These are phyloP conservation scores for Sporothrix globosa DNA, from an alignment of 2,329 filamentous ascomycete genomes.

Conservation along the genomic window DNA sequence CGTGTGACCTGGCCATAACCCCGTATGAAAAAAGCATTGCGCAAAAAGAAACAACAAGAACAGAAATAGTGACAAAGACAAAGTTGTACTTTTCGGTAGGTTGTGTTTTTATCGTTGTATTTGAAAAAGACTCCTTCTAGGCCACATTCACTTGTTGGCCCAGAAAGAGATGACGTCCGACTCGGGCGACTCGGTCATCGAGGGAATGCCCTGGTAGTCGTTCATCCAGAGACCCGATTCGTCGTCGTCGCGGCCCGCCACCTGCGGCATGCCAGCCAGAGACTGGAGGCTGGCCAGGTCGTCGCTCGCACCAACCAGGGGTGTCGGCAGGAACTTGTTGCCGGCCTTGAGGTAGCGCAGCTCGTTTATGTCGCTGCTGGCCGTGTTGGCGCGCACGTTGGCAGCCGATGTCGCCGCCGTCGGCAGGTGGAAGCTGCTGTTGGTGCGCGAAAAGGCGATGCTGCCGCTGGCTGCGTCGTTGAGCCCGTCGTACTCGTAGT, in stretches of 20 bases:
- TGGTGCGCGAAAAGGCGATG: slow-evolving; percentile 52
- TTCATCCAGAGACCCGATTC: slow-evolving; percentile 55
- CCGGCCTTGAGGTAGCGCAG: slow-evolving; percentile 56
- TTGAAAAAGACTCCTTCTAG: not conserved
- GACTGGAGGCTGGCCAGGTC: slow-evolving; percentile 51
- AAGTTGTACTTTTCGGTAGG: slow-evolving; percentile 14
- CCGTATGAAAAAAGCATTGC: not conserved
- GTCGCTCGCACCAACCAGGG: slow-evolving; percentile 47
- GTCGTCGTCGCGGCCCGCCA: slow-evolving; percentile 47
- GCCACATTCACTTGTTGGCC: slow-evolving; percentile 31
- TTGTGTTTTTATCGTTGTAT: not conserved
- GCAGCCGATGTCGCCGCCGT: slow-evolving; percentile 47
- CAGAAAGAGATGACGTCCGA: slow-evolving; percentile 39
- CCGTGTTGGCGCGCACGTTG: slow-evolving; percentile 45
- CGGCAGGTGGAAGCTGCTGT: slow-evolving; percentile 51
- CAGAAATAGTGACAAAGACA: not conserved
- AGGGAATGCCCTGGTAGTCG: slow-evolving; percentile 46
- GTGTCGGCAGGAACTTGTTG: slow-evolving; percentile 50
- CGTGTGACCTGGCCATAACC: not conserved
- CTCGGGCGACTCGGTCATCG: slow-evolving; percentile 43
- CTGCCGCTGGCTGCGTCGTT: slow-evolving; percentile 44
- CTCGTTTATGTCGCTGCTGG: slow-evolving; percentile 56
- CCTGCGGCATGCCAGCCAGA: slow-evolving; percentile 24
- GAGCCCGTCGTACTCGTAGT: slow-evolving; percentile 37
- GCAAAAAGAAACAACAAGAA: slow-evolving; percentile 13